Conservation (phyloP, 768 basidiomycete genomes). For the Scleroderma bovista region DNA sequence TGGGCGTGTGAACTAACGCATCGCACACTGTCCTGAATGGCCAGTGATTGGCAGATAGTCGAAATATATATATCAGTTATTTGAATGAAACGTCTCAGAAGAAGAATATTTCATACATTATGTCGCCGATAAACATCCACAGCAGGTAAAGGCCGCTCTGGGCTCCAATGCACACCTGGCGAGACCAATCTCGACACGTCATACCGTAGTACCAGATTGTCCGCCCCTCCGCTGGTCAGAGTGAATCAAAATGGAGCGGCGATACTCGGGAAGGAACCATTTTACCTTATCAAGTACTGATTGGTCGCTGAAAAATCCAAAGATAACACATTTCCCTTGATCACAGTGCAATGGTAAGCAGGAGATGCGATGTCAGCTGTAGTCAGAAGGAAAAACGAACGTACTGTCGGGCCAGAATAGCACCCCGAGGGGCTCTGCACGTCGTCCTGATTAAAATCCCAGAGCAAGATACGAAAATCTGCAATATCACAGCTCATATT, state of each 20-base stretch:
- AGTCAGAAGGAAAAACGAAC: not conserved
- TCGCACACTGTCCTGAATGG: constrained; percentile 57
- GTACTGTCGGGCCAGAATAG: constrained; percentile 41
- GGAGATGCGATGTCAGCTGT: too few relatives aligned
- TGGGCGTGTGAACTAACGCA: constrained; percentile 60
- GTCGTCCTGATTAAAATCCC: constrained; percentile 65
- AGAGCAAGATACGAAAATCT: constrained; percentile 55
- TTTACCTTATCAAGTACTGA: constrained; percentile 59
- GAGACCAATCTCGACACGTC: constrained; percentile 38
- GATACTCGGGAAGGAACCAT: constrained; percentile 20
- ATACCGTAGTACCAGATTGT: constrained; percentile 47
- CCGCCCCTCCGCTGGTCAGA: constrained; percentile 47
- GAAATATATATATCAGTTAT: not conserved
- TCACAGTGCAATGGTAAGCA: not conserved
- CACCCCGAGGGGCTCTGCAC: constrained; percentile 36
- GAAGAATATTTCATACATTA: constrained; percentile 19
- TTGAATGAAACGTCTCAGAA: constrained; percentile 5
- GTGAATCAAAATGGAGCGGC: not conserved
- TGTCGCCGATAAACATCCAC: constrained; percentile 27
- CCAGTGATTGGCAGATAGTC: not conserved
- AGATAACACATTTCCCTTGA: constrained; percentile 64
- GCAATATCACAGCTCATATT: constrained; percentile 6
- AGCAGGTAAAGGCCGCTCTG: constrained; percentile 10
- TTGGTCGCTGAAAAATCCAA: constrained; percentile 67
- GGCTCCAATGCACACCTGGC: constrained; percentile 2